phyloP scores from a whole-genome alignment of 1,284 basidiomycete genomes.

The Ceratobasidium sp. region DNA sequence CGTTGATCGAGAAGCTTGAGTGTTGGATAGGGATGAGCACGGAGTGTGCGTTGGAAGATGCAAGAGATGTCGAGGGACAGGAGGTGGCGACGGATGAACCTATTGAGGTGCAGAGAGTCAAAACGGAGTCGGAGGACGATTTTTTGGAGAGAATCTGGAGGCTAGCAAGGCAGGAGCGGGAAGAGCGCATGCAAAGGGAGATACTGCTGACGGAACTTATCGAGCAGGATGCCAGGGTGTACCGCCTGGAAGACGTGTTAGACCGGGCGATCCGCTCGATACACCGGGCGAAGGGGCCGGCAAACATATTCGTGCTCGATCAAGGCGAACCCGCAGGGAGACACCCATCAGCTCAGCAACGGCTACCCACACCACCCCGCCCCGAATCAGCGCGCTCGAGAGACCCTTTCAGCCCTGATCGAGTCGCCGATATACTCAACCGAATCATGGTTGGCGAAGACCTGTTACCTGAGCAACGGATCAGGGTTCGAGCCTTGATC shows the following conservation, averaged over 20 bases:
- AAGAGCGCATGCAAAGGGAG: background rate
- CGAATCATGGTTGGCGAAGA: constrained; percentile 41
- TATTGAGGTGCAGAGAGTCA: background rate
- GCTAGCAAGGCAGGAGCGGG: background rate
- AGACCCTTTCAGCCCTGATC: constrained; percentile 8
- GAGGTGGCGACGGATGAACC: too few species aligned
- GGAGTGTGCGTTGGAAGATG: background rate
- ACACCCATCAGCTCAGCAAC: background rate
- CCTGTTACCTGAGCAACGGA: constrained; percentile 35
- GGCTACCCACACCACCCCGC: background rate
- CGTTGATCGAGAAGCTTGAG: background rate
- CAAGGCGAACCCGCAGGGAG: background rate
- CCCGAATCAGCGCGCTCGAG: background rate
- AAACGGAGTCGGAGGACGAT: background rate
- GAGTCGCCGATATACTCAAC: constrained; percentile 37
- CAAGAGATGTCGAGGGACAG: background rate
- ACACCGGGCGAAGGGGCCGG: background rate
- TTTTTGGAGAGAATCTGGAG: constrained; percentile 5
- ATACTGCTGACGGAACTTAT: background rate
- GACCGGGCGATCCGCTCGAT: background rate
- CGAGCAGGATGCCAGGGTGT: background rate
- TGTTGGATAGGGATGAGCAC: background rate
- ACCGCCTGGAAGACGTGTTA: background rate
- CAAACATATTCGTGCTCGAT: background rate
- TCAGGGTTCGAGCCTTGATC: constrained; percentile 30